Evolutionary conservation across 108 stramenopile species (phyloP).

Genomic region (Fistulifera solaris): DNA sequence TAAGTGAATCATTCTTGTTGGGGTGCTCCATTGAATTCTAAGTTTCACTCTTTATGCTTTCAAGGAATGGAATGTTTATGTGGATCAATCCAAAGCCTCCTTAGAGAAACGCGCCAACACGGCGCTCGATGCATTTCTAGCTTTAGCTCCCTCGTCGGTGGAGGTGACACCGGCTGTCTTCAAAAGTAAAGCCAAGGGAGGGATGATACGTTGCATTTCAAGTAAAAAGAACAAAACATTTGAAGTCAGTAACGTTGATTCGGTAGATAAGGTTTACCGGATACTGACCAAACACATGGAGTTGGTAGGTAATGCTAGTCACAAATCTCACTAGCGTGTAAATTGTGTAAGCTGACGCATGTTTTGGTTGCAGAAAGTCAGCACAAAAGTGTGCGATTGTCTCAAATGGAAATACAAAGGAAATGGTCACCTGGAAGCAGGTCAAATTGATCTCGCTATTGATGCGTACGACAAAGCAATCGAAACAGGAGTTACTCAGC

Average conservation of each 20-base stretch:
- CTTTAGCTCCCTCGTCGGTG: conserved; percentile 43
- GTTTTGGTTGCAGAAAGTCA: conserved; percentile 18
- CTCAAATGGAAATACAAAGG: conserved; percentile 68
- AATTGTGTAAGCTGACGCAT: background rate
- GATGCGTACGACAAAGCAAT: conserved; percentile 56
- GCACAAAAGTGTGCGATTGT: conserved; percentile 50
- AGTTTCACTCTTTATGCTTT: background rate
- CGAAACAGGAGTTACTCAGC: conserved; percentile 12
- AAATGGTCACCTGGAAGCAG: conserved; percentile 55
- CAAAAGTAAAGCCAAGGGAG: conserved; percentile 40
- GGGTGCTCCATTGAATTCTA: too few species aligned
- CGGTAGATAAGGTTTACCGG: conserved; percentile 74
- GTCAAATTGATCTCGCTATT: conserved; percentile 47
- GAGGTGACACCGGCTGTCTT: conserved; percentile 47
- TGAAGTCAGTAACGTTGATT: conserved; percentile 63
- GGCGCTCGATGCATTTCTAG: conserved; percentile 57
- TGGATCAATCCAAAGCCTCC: conserved; percentile 56
- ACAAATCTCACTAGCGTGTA: background rate
- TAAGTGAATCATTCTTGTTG: too few species aligned
- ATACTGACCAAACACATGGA: conserved; percentile 68
- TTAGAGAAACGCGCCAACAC: conserved; percentile 52
- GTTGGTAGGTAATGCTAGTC: conserved; percentile 28
- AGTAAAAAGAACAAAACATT: conserved; percentile 13
- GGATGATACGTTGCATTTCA: conserved; percentile 56
- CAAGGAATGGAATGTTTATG: conserved; percentile 63